Conservation (phyloP, 208 protist species). For the Leishmania guyanensis region DNA sequence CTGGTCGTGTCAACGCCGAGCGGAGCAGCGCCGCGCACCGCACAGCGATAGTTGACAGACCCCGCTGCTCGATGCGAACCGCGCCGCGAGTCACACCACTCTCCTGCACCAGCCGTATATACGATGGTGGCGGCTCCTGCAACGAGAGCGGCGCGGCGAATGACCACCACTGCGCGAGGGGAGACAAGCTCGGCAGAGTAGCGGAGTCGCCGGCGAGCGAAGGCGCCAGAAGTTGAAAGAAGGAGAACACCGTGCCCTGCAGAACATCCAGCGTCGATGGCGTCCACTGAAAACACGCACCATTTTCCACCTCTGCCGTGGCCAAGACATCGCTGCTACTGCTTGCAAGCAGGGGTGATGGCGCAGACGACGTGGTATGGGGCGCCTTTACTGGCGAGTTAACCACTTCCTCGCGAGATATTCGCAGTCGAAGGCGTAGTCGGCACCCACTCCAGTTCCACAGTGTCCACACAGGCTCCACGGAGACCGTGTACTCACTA, state of each 20-base stretch:
- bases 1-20: conserved; percentile 13
- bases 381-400: not conserved
- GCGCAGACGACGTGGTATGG: not conserved
- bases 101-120: conserved; percentile 22
- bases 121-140: conserved; percentile 22
- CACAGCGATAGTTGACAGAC: conserved; percentile 19
- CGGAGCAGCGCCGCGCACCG: conserved; percentile 28
- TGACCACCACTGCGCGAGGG: conserved; percentile 20
- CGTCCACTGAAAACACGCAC: conserved; percentile 33
- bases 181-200: not conserved
- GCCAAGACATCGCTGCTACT: conserved; percentile 2
- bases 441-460: conserved; percentile 36
- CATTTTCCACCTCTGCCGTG: conserved; percentile 23
- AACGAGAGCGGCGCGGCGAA: conserved; percentile 15
- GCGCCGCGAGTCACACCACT: conserved; percentile 8
- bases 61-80: conserved; percentile 13
- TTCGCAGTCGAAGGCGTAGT: conserved; percentile 19
- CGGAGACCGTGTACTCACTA: conserved; percentile 23
- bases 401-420: not conserved
- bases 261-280: conserved; percentile 14
- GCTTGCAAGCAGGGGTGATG: not conserved
- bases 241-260: not conserved
- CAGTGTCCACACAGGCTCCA: conserved; percentile 35
- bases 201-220: not conserved
- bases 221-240: conserved; percentile 22